A percentile compares a stretch with the other conserved stretches of the same genome.
phyloP scores from a whole-genome alignment of 1,139 yeast species.

The Saccharomyces hybrid region DNA sequence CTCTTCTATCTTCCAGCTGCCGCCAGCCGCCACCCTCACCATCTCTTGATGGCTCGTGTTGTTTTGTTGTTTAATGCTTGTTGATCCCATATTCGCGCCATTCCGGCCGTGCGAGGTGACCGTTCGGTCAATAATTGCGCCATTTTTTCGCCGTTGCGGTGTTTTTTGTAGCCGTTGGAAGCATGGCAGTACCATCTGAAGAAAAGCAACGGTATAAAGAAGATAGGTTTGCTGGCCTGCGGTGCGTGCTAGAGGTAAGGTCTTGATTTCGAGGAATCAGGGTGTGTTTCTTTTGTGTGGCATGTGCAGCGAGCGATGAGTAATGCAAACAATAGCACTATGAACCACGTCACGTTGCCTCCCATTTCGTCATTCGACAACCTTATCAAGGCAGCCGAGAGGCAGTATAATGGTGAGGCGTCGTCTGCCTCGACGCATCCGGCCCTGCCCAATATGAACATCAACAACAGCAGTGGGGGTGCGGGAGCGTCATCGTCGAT shows the following conservation, averaged over 20 bases:
- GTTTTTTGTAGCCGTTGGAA: neutral
- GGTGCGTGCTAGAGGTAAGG: neutral
- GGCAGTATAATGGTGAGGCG: constrained; percentile 6
- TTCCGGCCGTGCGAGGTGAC: neutral
- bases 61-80: neutral
- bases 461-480: neutral
- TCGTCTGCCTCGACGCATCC: neutral
- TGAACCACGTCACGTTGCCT: constrained; percentile 13
- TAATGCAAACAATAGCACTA: neutral
- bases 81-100: too few species aligned
- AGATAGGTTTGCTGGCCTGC: neutral
- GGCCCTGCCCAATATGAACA: neutral
- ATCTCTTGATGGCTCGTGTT: neutral
- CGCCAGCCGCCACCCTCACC: neutral
- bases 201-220: neutral
- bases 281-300: neutral
- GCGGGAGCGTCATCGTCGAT: neutral
- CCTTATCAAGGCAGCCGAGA: constrained; percentile 19
- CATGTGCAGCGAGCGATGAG: constrained; percentile 1
- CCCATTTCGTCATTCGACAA: constrained; percentile 27
- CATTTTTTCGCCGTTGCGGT: constrained; percentile 1
- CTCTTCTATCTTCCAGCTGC: neutral
- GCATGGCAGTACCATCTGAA: constrained; percentile 1
- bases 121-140: neutral
- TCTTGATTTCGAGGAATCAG: neutral